These are phyloP conservation scores for Berkeleyomyces basicola DNA, from an alignment of 2,329 filamentous ascomycete species.

Conservation along the genomic window DNA sequence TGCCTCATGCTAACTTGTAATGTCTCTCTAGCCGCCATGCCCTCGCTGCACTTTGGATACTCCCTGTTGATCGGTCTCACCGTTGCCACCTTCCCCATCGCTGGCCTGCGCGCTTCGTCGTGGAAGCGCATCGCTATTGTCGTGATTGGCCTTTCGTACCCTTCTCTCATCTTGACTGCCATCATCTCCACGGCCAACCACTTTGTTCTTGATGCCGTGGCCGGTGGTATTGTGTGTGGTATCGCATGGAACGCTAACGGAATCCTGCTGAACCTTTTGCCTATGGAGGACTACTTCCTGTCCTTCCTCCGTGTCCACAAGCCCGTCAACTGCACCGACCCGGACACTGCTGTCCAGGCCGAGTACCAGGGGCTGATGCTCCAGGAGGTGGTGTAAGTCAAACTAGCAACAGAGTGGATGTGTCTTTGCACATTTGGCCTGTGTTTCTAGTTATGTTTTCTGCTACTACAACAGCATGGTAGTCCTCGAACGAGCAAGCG, in stretches of 20 bases:
- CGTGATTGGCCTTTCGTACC: conserved; percentile 43
- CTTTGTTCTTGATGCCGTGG: conserved; percentile 55
- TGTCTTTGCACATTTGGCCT: not conserved
- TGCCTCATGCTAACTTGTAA: not conserved
- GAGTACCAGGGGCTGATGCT: conserved; percentile 19
- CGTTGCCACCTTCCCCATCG: conserved; percentile 46
- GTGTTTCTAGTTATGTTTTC: not conserved
- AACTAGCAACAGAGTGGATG: not conserved
- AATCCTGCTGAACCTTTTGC: conserved; percentile 44
- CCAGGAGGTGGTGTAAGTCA: conserved; percentile 13
- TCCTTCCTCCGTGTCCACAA: conserved; percentile 48
- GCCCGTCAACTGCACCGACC: conserved; percentile 30
- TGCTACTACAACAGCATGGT: not conserved
- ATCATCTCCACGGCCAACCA: conserved; percentile 60
- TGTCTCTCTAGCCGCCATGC: conserved; percentile 46
- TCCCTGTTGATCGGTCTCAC: conserved; percentile 57
- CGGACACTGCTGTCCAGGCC: conserved; percentile 22
- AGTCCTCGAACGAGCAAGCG: not conserved
- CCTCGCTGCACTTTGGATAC: conserved; percentile 60
- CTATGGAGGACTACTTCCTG: conserved; percentile 52
- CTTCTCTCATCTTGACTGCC: conserved; percentile 45
- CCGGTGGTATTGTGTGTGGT: conserved; percentile 46
- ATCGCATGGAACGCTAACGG: conserved; percentile 43
- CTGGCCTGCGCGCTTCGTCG: conserved; percentile 32
- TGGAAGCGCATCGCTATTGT: conserved; percentile 32